Conservation (phyloP, 805 yeast species). For the Cyberlindnera misumaiensis region DNA sequence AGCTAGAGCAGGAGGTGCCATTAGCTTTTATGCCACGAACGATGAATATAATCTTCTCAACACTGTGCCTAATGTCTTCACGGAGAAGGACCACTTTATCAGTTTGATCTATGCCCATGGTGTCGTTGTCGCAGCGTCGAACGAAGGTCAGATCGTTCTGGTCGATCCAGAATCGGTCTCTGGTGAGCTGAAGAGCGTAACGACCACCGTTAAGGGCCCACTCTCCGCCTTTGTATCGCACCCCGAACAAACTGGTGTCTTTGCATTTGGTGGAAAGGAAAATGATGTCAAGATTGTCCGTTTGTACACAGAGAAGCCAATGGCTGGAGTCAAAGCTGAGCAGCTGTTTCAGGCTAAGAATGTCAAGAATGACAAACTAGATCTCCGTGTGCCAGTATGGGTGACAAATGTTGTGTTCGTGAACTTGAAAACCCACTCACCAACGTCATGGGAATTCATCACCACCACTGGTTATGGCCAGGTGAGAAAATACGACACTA, state of each 20-base stretch:
- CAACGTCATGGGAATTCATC: constrained; percentile 43
- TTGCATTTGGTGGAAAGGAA: constrained; percentile 86
- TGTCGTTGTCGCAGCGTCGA: constrained; percentile 27
- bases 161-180: constrained; percentile 17
- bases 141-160: constrained; percentile 29
- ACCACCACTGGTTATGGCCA: constrained; percentile 73
- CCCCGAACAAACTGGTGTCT: constrained; percentile 41
- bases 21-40: constrained; percentile 32
- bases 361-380: constrained; percentile 73
- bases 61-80: constrained; percentile 10
- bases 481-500: constrained; percentile 65
- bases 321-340: constrained; percentile 20
- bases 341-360: constrained; percentile 67
- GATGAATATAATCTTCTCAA: constrained; percentile 22
- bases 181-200: constrained; percentile 8
- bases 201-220: constrained; percentile 36
- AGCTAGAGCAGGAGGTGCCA: constrained; percentile 40
- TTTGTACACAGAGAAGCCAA: constrained; percentile 2
- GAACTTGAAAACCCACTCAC: constrained; percentile 26
- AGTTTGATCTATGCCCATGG: constrained; percentile 26
- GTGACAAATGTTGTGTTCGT: constrained; percentile 50
- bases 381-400: constrained; percentile 80
- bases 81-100: constrained; percentile 31
- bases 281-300: constrained; percentile 52
- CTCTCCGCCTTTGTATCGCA: constrained; percentile 42